Conservation (phyloP, 306 rosid genomes). For the Malus asiatica region DNA sequence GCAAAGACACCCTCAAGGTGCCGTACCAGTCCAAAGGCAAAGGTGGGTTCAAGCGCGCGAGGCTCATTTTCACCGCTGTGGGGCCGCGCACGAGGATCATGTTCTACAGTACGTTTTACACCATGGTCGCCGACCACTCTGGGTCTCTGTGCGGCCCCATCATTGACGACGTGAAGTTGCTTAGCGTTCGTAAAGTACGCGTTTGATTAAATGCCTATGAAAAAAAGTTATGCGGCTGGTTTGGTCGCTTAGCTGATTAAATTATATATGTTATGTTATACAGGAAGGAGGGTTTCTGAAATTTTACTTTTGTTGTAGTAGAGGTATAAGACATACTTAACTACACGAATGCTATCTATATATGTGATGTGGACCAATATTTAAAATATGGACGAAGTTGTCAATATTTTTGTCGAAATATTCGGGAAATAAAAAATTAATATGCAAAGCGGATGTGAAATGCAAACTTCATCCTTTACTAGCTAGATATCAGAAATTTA, state of each 20-base stretch:
- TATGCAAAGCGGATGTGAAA: too few species aligned
- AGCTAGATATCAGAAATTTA: too few species aligned
- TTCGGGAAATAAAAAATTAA: too few species aligned
- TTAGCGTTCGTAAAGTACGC: conserved; percentile 33
- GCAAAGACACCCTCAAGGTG: conserved; percentile 34
- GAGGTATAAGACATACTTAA: neutral
- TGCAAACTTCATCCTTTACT: too few species aligned
- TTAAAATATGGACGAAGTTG: too few species aligned
- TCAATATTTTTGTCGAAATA: too few species aligned
- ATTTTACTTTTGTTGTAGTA: conserved; percentile 12
- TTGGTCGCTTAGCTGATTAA: neutral
- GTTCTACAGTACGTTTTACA: conserved; percentile 57
- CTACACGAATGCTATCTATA: neutral
- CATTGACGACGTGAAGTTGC: conserved; percentile 62
- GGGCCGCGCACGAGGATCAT: conserved; percentile 40
- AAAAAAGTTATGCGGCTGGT: neutral
- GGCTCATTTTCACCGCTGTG: conserved; percentile 47
- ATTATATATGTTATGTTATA: neutral
- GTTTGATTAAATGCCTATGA: neutral
- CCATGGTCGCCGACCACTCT: conserved; percentile 54
- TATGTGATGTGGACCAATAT: neutral
- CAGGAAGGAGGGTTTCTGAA: neutral
- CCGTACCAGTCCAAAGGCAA: conserved; percentile 50
- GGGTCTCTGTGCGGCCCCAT: conserved; percentile 81
- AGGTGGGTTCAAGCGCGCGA: conserved; percentile 49